Base-by-base conservation (phyloP, 805 yeast species). In the Ascoidea asiatica region DNA sequence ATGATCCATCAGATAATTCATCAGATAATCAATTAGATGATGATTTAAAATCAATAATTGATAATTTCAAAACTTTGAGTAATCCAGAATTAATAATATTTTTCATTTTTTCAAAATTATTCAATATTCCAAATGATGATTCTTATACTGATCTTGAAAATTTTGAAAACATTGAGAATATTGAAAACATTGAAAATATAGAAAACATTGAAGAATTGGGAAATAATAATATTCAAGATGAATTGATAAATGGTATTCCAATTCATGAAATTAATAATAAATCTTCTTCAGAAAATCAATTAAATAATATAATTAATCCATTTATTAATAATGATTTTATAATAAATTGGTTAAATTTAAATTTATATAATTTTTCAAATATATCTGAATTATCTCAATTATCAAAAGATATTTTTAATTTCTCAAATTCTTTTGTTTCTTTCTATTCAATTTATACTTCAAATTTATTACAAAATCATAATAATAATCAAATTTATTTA, bases 81-180 rank as follows among this genome's bases (percentile, higher is more conserved):
- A 13, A 19, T 33, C 50, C 51, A 4, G 39, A 46, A 17, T 13
- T 17, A 4, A 19, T 48, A 11, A 38, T 48, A 5, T 41, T 48
- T 19, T 39, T 42, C 37, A 43, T 46, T 15, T 40, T 46, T 23
- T 38, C 49, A 15, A 46, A 42, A 33, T 38, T 48, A 17, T 40
- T 46, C 20, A 35, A 37, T n/a, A 37, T 29, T 29, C 15, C 15
- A 11, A 29, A 29, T 29, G 35, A 29, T 29, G 35, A 29, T 3
- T 15, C 15, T 29, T 15, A 29, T 15, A 29, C 8, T 15, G 35
- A 29, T 3, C 15, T 11, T 11, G 8, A 29, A 8, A 15, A 29
- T 15, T 29, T 3, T 15, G 15, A 29, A 11, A 3, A 3, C 2
- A 11, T 43, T 21, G 44, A 46, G n/a, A 19, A 40, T 33, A 19